Conservation (phyloP, 2,329 filamentous ascomycete genomes). For the Mariannaea sp. region DNA sequence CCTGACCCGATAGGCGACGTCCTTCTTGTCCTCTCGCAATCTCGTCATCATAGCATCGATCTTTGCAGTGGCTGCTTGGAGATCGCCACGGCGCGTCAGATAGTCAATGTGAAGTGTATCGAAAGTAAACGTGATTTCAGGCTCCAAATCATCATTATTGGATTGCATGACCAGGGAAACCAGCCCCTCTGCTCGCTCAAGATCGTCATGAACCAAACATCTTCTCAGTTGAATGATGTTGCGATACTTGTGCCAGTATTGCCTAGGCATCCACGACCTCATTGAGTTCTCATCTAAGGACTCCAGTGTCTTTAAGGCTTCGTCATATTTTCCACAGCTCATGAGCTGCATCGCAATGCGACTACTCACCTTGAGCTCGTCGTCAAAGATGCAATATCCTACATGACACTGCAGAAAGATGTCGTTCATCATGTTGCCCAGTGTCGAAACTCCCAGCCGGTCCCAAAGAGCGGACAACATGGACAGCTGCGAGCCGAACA, state of each 20-base stretch:
- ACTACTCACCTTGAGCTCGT: constrained; percentile 75
- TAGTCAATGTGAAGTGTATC: constrained; percentile 59
- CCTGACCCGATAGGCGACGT: constrained; percentile 69
- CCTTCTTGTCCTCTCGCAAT: constrained; percentile 52
- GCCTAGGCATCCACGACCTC: constrained; percentile 76
- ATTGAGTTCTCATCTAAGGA: constrained; percentile 62
- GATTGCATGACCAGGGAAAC: constrained; percentile 59
- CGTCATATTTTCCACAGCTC: constrained; percentile 71
- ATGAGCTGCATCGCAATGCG: constrained; percentile 66
- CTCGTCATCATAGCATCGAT: constrained; percentile 51
- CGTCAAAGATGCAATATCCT: constrained; percentile 66
- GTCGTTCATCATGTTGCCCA: constrained; percentile 68
- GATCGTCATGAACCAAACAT: constrained; percentile 61
- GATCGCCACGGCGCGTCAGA: constrained; percentile 53
- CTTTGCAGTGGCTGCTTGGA: constrained; percentile 54
- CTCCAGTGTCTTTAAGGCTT: constrained; percentile 57
- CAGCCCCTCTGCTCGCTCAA: constrained; percentile 56
- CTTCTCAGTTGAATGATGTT: constrained; percentile 68
- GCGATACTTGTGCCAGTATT: constrained; percentile 71
- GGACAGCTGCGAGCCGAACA: constrained; percentile 75
- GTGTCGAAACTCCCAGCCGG: constrained; percentile 66
- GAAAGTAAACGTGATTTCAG: constrained; percentile 56
- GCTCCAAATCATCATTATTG: constrained; percentile 55
- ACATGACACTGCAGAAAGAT: constrained; percentile 77
- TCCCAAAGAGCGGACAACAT: constrained; percentile 76